Conservation (phyloP, 164 flowering plant genomes). For the Aristolochia fimbriata region DNA sequence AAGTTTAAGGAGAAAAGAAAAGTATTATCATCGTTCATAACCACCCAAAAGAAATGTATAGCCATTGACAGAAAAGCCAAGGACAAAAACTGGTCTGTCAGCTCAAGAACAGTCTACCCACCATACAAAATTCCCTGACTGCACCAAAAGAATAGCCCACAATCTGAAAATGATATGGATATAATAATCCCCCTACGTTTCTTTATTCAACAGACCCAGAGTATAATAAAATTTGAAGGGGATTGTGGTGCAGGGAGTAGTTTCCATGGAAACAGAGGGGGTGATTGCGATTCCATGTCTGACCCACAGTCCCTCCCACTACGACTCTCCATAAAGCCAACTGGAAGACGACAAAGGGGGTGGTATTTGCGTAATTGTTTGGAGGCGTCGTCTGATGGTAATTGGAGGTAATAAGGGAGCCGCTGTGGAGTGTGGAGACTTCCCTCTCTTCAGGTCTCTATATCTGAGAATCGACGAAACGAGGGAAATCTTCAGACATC, state of each 20-base stretch:
- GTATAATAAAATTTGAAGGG: not conserved
- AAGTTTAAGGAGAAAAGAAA: not conserved
- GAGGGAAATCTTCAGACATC: not conserved
- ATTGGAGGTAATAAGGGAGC: not conserved
- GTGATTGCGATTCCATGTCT: not conserved
- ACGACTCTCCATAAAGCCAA: not conserved
- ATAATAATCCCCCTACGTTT: not conserved
- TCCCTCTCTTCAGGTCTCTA: too few relatives aligned
- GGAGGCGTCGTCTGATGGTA: not conserved
- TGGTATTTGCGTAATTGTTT: not conserved
- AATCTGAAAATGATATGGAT: not conserved
- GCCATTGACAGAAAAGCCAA: not conserved
- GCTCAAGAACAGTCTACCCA: not conserved
- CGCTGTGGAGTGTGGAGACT: not conserved
- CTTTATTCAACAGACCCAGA: not conserved
- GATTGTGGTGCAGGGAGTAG: not conserved
- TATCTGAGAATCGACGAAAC: too few relatives aligned
- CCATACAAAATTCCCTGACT: not conserved
- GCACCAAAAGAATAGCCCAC: not conserved
- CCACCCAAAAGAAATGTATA: not conserved
- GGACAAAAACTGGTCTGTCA: constrained; percentile 3
- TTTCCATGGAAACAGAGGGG: not conserved
- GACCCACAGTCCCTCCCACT: not conserved
- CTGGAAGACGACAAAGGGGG: not conserved
- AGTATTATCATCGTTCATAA: too few relatives aligned